Evolutionary conservation across 495 filamentous ascomycete species (phyloP), one percentile per base, ranked within the genome.

Genomic region (Clohesyomyces aquaticus): DNA sequence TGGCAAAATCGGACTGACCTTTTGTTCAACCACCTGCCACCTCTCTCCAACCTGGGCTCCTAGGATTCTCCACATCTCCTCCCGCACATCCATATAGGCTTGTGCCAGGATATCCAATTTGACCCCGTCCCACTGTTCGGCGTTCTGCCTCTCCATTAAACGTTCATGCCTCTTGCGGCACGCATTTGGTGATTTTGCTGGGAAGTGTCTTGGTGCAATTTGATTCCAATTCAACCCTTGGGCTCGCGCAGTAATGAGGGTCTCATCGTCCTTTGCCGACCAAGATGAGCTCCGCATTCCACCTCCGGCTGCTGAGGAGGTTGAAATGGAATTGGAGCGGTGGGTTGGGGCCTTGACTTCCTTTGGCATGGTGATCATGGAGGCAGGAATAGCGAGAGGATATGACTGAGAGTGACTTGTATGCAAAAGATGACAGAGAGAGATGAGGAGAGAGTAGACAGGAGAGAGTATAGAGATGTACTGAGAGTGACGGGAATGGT

Each of bases 111-210:
- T 77, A 68, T 90, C 86, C 2, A 89, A 77, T 77, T 86, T 88
- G 51, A 82, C 72, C 42, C 79, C 81, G 71, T 90, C 87, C 81
- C 87, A 91, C 60, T 87, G 85, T 64, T 88, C 86, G 21, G 68
- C 75, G 42, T 82, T 83, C 56, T 79, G 78, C 61, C 83, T 80
- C 72, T 89, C 87, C 82, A 91, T 85, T 60, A 91, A 75, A 21
- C 88, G 77, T 74, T 91, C 88, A 69, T 91, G 87, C 43, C 88
- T 80, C 72, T 91, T 91, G 16, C 88, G 87, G 75, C 88, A 91
- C 26, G 88, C 88, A 73, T 91, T 91, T 28, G 87, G 80, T 4
- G 88, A 87, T 77, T 91, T 91, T 68, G 74, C 76, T 2, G 86
- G 87, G 71, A 91, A 91, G 71, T 86, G 82, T 49, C 79, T 80